Evolutionary conservation across 805 yeast genomes (phyloP).

Genomic region (Candida wancherniae): DNA sequence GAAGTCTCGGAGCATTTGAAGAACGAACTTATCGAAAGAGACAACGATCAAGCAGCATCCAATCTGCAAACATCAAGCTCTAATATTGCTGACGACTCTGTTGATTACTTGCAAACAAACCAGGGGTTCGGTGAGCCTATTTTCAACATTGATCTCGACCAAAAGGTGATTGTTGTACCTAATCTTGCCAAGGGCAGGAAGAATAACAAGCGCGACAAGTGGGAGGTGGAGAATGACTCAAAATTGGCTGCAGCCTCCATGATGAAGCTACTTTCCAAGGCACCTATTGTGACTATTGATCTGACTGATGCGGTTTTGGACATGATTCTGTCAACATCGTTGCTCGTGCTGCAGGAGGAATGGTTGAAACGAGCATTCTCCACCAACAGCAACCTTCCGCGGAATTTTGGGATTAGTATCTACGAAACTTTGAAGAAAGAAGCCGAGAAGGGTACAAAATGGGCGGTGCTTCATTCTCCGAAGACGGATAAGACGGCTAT

Average conservation of each 20-base stretch:
- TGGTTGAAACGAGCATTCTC: slow-evolving; percentile 83
- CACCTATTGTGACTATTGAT: slow-evolving; percentile 78
- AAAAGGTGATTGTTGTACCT: slow-evolving; percentile 61
- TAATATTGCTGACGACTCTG: slow-evolving; percentile 1
- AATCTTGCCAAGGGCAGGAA: slow-evolving; percentile 81
- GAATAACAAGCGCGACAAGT: slow-evolving; percentile 68
- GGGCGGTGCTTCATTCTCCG: slow-evolving; percentile 76
- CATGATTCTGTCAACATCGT: slow-evolving; percentile 71
- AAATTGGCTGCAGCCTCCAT: slow-evolving; percentile 53
- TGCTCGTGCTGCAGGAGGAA: slow-evolving; percentile 67
- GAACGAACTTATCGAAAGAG: slow-evolving; percentile 23
- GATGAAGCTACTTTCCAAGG: slow-evolving; percentile 50
- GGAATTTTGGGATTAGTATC: slow-evolving; percentile 73
- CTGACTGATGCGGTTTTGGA: slow-evolving; percentile 79
- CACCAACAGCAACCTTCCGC: slow-evolving; percentile 66
- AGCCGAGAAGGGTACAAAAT: slow-evolving; percentile 60
- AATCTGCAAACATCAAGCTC: slow-evolving; percentile 3
- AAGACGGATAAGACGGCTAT: slow-evolving; percentile 61
- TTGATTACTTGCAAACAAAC: slow-evolving; percentile 3
- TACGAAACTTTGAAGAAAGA: slow-evolving; percentile 72
- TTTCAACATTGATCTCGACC: slow-evolving; percentile 37
- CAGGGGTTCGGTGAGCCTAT: slow-evolving; percentile 23
- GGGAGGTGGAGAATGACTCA: slow-evolving; percentile 72
- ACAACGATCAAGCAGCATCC: slow-evolving; percentile 10
- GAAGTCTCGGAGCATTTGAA: slow-evolving; percentile 48